Base-by-base conservation (phyloP, 805 yeast species). In the Myxozyma nipponensis region DNA sequence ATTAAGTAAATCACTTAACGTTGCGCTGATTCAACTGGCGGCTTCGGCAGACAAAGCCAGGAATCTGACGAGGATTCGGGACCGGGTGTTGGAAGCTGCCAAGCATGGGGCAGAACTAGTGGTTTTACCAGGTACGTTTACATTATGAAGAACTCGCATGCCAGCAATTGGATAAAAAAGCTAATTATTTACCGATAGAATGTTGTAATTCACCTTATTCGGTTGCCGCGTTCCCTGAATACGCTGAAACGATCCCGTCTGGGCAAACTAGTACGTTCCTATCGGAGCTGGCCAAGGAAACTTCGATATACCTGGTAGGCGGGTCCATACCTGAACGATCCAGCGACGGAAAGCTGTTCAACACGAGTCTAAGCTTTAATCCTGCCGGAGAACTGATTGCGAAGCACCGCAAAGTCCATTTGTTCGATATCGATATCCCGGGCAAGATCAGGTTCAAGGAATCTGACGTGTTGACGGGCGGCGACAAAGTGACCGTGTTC, bases 131-230 rank as follows among this genome's bases (percentile, higher is more conserved):
- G 62, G 62, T 49, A 15, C 21, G 50, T 53, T 26, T 9, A 10
- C 21, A 6, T 35, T 6, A 10, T 17, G 19, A 18, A 22, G 13
- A 9, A 18, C 9, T 23, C 18, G n/a, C 7, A 22, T 7, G 19
- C 21, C 26, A 2, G 45, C 19, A 13, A 6, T 13, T 10, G 6
- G 6, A 13, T 35, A 18, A 13, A 7, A 35, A 13, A 7, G 32
- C 7, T 28, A 28, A 13, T 28, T 28, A 28, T 28, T 28, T 28
- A 7, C 13, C 19, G 6, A 35, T 24, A 57, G 98, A 93, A 70
- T 89, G 96, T 71, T 91, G 90, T 78, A 93, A 91, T 67, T 86
- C 96, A 1, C 98, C 98, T 2, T 93, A 93, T 65, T 80, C 95
- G 0, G 95, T 88, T 25, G 78, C 79, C 51, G 84, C 90, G 55